Conservation (phyloP, 2,329 filamentous ascomycete genomes). For the Botrytis aclada region DNA sequence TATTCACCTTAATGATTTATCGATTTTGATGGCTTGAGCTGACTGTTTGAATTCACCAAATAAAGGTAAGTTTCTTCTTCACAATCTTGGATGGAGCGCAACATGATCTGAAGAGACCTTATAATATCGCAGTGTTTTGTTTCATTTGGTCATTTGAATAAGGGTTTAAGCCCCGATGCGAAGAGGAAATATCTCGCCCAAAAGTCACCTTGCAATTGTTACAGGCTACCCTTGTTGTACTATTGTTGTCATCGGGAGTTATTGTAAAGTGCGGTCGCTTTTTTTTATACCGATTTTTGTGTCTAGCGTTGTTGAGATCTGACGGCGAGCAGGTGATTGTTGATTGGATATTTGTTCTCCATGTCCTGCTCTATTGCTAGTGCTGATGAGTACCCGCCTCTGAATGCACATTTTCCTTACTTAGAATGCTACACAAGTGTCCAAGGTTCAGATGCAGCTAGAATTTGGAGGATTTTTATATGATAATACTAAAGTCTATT, state of each 20-base stretch:
- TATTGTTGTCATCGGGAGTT: not conserved
- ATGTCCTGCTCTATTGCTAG: not conserved
- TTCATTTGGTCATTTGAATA: not conserved
- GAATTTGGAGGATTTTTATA: not conserved
- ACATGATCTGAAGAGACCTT: not conserved
- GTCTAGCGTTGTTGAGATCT: fast-evolving
- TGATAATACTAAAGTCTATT: not conserved
- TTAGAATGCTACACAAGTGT: not conserved
- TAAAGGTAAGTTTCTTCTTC: not conserved
- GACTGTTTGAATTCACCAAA: not conserved
- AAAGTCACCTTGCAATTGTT: not conserved
- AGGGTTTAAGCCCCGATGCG: no score
- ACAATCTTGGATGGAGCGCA: not conserved
- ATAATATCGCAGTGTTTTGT: not conserved
- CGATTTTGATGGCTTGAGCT: not conserved
- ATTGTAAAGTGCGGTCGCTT: no score
- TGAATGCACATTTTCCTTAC: not conserved
- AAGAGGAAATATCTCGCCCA: not conserved
- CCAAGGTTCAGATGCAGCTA: not conserved
- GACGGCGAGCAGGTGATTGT: not conserved
- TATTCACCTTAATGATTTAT: not conserved
- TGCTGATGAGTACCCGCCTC: not conserved
- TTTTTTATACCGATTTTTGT: not conserved
- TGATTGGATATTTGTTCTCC: not conserved
- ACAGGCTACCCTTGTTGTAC: not conserved